Evolutionary conservation across 352 stramenopile species (phyloP).

Genomic region (Hyaloperonospora brassicae): DNA sequence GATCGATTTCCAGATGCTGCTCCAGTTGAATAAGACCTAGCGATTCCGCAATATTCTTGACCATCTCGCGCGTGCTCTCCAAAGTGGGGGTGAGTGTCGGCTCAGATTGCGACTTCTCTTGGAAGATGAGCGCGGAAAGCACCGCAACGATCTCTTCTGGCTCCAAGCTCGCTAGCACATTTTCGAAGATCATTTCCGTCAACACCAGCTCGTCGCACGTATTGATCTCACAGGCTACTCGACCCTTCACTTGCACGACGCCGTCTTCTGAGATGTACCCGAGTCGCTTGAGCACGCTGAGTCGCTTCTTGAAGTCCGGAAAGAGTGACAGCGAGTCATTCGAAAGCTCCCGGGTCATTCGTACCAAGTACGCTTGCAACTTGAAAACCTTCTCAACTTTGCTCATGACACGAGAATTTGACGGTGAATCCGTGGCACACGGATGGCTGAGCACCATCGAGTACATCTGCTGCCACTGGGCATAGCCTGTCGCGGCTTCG

Average conservation of each 20-base stretch:
- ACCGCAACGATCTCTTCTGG: slow-evolving; percentile 95
- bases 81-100: slow-evolving; percentile 64
- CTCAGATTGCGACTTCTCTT: slow-evolving; percentile 87
- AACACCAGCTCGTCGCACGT: slow-evolving; percentile 96
- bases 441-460: slow-evolving; percentile 41
- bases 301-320: slow-evolving; percentile 94
- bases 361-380: slow-evolving; percentile 53
- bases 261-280: slow-evolving; percentile 90
- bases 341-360: slow-evolving; percentile 54
- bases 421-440: slow-evolving; percentile 31
- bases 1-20: slow-evolving; percentile 83
- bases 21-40: slow-evolving; percentile 78
- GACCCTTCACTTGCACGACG: slow-evolving; percentile 92
- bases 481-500: slow-evolving; percentile 61
- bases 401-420: slow-evolving; percentile 41
- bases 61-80: slow-evolving; percentile 74
- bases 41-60: slow-evolving; percentile 80
- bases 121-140: slow-evolving; percentile 94
- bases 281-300: slow-evolving; percentile 88
- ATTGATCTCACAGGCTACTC: slow-evolving; percentile 97
- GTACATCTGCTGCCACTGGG: slow-evolving; percentile 51
- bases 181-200: slow-evolving; percentile 99
- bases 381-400: slow-evolving; percentile 76
- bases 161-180: slow-evolving; percentile 93
- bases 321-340: slow-evolving; percentile 93